Evolutionary conservation across 2,329 filamentous ascomycete species (phyloP).

Genomic region (Calonectria hongkongensis): DNA sequence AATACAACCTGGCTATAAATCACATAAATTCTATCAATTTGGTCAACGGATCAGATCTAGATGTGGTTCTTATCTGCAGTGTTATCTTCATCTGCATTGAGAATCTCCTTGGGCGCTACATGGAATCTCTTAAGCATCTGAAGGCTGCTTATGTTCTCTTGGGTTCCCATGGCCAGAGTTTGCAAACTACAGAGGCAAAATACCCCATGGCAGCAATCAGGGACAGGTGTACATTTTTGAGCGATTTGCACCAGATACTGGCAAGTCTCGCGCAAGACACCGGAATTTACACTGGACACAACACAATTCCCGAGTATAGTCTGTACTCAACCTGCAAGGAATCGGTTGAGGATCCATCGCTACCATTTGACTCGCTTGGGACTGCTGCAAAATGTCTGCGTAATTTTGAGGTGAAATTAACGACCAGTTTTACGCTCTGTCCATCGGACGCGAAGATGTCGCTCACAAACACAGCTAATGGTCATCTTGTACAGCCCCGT

Average conservation of each 20-base stretch:
- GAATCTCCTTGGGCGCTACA: neutral
- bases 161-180: neutral
- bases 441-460: neutral
- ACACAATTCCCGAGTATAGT: neutral
- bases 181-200: neutral
- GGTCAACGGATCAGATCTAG: neutral
- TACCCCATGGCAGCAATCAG: neutral
- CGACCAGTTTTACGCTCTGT: neutral
- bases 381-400: neutral
- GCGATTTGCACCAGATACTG: neutral
- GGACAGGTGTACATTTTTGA: neutral
- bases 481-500: neutral
- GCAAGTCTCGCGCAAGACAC: neutral
- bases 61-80: neutral
- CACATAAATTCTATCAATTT: neutral
- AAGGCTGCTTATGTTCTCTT: conserved; percentile 7
- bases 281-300: neutral
- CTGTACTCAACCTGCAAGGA: neutral
- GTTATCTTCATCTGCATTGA: conserved; percentile 19
- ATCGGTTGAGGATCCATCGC: neutral
- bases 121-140: neutral
- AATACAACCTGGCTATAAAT: conserved; percentile 2
- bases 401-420: neutral
- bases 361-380: neutral
- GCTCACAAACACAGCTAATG: neutral